Evolutionary conservation across 2,329 filamentous ascomycete genomes (phyloP).

Genomic region (Emericellopsis cladophorae): DNA sequence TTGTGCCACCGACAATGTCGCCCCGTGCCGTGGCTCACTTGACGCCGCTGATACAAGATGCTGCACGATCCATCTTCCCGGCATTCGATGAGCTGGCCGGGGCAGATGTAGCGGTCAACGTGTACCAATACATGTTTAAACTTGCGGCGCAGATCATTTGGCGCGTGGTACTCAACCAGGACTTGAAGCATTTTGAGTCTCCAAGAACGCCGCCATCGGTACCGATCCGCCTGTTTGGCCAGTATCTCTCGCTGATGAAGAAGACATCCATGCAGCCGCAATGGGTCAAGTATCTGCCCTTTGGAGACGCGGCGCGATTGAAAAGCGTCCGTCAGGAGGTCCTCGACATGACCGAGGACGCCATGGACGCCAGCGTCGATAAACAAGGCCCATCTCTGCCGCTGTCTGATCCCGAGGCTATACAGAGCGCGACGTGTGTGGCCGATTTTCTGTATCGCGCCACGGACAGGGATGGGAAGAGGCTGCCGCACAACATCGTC

Average conservation of each 20-base stretch:
- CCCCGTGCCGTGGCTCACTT: too few relatives aligned
- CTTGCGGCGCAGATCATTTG: slow-evolving; percentile 31
- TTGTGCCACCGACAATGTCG: too few relatives aligned
- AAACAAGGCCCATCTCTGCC: background rate
- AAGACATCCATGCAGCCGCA: slow-evolving; percentile 33
- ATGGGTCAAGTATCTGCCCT: slow-evolving; percentile 45
- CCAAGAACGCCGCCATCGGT: slow-evolving; percentile 34
- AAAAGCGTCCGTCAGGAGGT: slow-evolving; percentile 12
- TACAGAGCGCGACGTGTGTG: slow-evolving; percentile 6
- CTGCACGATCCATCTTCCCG: too few relatives aligned
- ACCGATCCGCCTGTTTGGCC: slow-evolving; percentile 36
- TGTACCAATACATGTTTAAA: slow-evolving; percentile 37
- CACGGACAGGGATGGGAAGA: slow-evolving; percentile 38
- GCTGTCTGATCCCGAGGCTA: background rate
- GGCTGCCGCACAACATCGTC: slow-evolving; percentile 27
- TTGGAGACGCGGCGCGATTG: slow-evolving; percentile 39
- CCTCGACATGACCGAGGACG: slow-evolving; percentile 21
- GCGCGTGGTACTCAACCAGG: slow-evolving; percentile 29
- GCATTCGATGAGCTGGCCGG: too few relatives aligned
- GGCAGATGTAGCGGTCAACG: too few relatives aligned
- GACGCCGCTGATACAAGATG: too few relatives aligned
- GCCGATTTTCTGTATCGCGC: slow-evolving; percentile 40
- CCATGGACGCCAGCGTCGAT: slow-evolving; percentile 12
- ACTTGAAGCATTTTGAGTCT: slow-evolving; percentile 29
- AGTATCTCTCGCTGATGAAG: slow-evolving; percentile 43